Percentiles rank a stretch among this genome's conserved stretches.
phyloP scores from a whole-genome alignment of 495 filamentous ascomycete species.

The Aspergillus affinis region DNA sequence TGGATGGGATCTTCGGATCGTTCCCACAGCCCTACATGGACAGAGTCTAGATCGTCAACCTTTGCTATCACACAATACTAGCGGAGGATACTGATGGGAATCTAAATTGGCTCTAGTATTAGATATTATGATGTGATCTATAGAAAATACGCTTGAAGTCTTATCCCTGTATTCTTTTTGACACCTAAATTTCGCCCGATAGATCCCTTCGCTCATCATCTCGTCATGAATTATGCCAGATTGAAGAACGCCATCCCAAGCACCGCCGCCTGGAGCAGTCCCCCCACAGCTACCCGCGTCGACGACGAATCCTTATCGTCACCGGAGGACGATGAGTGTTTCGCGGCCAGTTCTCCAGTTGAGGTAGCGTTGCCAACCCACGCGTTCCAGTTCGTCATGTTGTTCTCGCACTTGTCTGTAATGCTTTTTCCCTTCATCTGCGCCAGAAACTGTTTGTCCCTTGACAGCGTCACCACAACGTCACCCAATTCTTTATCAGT shows the following conservation, averaged over 20 bases:
- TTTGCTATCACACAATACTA: background rate
- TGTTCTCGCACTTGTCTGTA: slow-evolving; percentile 40
- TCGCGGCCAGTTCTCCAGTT: background rate
- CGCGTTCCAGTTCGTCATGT: slow-evolving; percentile 54
- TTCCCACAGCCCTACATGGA: background rate
- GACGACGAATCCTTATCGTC: slow-evolving; percentile 5
- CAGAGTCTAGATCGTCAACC: background rate
- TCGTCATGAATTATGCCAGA: background rate
- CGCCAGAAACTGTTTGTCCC: slow-evolving; percentile 32
- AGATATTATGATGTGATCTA: background rate
- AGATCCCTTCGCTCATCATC: background rate
- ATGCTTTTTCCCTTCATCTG: slow-evolving; percentile 48
- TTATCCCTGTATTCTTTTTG: background rate
- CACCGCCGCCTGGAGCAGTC: background rate
- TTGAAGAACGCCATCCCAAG: slow-evolving; percentile 1
- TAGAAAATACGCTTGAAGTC: background rate
- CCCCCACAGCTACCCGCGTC: background rate
- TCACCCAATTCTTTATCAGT: slow-evolving; percentile 51
- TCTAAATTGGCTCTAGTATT: background rate
- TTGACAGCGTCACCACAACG: slow-evolving; percentile 50
- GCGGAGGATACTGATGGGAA: too few relatives aligned
- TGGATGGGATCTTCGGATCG: too few relatives aligned
- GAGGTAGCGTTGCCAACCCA: slow-evolving; percentile 39
- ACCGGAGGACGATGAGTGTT: background rate
- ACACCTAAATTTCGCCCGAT: background rate